Evolutionary conservation across 169 alveolate species (phyloP), one percentile per base, ranked within the genome.

Genomic region (Plasmodium falciparum): DNA sequence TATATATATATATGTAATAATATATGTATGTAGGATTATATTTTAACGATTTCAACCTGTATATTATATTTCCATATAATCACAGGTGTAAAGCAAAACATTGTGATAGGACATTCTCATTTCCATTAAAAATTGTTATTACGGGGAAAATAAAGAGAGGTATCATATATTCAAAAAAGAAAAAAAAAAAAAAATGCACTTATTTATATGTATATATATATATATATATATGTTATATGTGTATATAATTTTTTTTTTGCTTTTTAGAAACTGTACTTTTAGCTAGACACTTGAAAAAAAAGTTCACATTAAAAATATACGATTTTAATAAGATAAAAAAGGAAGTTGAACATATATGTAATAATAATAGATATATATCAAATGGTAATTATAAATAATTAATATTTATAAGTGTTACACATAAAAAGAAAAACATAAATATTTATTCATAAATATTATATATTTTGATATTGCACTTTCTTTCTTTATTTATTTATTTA

Each of bases 101-200:
- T 13, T n/a, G 12, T 33, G 33, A 70, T 45, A 70, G 76, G 58
- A 76, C 49, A 59, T 76, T 22, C 59, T 49, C 5, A 26, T 50
- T 15, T 9, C 91, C 91, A 15, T 17, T 83, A 26, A 83, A 26
- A 69, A 83, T 83, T 69, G 83, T 72, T 29, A 83, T 83, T 13
- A 83, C 91, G 2, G 91, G 91, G 20, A 83, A 83, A 58, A 83
- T 83, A 43, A 83, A 83, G 70, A 83, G 24, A 29, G 91, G 91
- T 69, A 54, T 29, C 15, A 20, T 17, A 56, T 56, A 56, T 56
- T 56, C 24, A 56, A 52, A 13, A 52, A 15, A 56, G n/a, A 15
- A 56, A 13, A 56, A 56, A 56, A 56, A 56, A 56, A 12, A 56
- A 11, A 54, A 13, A 56, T 39, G 47, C 47, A 39, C 9, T 39